These are phyloP conservation scores for Colletotrichum plurivorum DNA, from an alignment of 2,329 filamentous ascomycete genomes.

Conservation along the genomic window DNA sequence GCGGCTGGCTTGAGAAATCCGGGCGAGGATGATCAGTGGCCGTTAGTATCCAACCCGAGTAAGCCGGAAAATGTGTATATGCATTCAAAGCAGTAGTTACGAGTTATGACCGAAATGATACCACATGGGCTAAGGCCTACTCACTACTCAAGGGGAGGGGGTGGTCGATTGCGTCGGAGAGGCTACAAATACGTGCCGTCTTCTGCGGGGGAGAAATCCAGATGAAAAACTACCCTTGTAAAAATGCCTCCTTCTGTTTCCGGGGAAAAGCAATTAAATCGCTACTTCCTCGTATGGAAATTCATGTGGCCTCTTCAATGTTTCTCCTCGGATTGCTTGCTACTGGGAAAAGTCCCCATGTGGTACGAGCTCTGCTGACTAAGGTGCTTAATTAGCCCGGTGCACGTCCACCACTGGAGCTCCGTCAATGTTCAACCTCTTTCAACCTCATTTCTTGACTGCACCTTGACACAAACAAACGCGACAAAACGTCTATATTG, in stretches of 20 bases:
- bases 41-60: constrained; percentile 10
- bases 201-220: too few relatives aligned
- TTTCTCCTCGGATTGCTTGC: not conserved
- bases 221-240: too few relatives aligned
- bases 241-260: too few relatives aligned
- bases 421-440: constrained; percentile 38
- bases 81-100: constrained; percentile 31
- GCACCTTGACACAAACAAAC: constrained; percentile 27
- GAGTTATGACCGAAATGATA: constrained; percentile 39
- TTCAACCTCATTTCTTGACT: constrained; percentile 12
- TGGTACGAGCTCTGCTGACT: constrained; percentile 24
- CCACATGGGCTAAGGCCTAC: constrained; percentile 19
- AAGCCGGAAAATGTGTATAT: constrained; percentile 36
- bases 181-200: too few relatives aligned
- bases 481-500: constrained; percentile 5
- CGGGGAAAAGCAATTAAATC: too few relatives aligned
- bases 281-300: too few relatives aligned
- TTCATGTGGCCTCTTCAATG: too few relatives aligned
- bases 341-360: not conserved
- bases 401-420: constrained; percentile 27
- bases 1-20: constrained; percentile 10
- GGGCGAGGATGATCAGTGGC: constrained; percentile 22
- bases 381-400: constrained; percentile 5
- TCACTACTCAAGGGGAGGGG: not conserved
- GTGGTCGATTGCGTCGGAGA: too few relatives aligned